These are phyloP conservation scores for Aschersonia sp. DNA, from an alignment of 2,329 filamentous ascomycete genomes.

Conservation along the genomic window DNA sequence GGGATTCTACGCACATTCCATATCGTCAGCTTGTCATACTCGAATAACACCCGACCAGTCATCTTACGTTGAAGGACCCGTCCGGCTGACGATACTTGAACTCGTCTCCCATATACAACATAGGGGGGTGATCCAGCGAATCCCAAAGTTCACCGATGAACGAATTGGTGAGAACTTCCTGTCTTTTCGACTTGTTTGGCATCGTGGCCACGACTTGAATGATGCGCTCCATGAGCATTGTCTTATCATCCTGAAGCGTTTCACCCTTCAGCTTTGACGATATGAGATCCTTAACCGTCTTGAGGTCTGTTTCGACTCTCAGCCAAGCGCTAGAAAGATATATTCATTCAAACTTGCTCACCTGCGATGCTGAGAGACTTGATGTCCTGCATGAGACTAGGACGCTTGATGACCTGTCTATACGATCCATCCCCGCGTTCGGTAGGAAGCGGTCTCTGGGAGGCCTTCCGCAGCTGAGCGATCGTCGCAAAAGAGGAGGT, in stretches of 20 bases:
- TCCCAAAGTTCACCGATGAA: slow-evolving; percentile 61
- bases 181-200: slow-evolving; percentile 44
- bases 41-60: background rate
- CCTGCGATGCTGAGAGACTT: slow-evolving; percentile 35
- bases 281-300: slow-evolving; percentile 47
- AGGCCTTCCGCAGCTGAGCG: slow-evolving; percentile 26
- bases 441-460: slow-evolving; percentile 46
- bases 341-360: slow-evolving; percentile 8
- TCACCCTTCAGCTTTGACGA: slow-evolving; percentile 48
- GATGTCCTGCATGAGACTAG: slow-evolving; percentile 41
- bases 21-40: background rate
- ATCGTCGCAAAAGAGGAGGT: slow-evolving; percentile 9
- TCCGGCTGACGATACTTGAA: slow-evolving; percentile 55
- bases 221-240: slow-evolving; percentile 60
- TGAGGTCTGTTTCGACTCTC: slow-evolving; percentile 32
- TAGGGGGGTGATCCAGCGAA: slow-evolving; percentile 56
- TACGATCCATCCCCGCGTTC: slow-evolving; percentile 51
- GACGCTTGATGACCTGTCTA: slow-evolving; percentile 28
- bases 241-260: slow-evolving; percentile 56
- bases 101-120: slow-evolving; percentile 47
- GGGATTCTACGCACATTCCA: slow-evolving; percentile 34
- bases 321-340: background rate
- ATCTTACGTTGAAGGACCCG: slow-evolving; percentile 49
- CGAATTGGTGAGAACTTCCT: slow-evolving; percentile 47
- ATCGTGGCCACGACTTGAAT: slow-evolving; percentile 57